phyloP scores from a whole-genome alignment of 2,329 filamentous ascomycete genomes.

The Phaeosphaeriaceae sp. region DNA sequence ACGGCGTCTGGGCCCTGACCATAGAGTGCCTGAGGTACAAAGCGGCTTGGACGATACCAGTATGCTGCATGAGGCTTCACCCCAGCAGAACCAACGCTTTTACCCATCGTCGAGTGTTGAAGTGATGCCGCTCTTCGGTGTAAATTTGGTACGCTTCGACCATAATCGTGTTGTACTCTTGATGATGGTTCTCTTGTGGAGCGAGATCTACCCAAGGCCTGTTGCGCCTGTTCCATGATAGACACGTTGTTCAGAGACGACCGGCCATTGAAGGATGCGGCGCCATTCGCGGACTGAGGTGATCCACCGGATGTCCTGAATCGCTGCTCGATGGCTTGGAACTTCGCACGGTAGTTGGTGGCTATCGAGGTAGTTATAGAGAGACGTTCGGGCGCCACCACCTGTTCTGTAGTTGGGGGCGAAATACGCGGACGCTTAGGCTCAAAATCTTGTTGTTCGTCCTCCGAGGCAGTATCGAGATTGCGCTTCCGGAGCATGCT shows the following conservation, averaged over 20 bases:
- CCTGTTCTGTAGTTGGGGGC: constrained; percentile 13
- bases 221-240: constrained; percentile 22
- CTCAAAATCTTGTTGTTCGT: constrained; percentile 26
- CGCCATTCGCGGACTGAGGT: constrained; percentile 13
- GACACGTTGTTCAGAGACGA: constrained; percentile 17
- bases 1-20: constrained; percentile 43
- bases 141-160: constrained; percentile 36
- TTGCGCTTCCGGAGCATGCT: constrained; percentile 41
- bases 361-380: constrained; percentile 16
- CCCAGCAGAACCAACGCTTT: constrained; percentile 17
- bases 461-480: constrained; percentile 34
- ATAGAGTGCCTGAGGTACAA: constrained; percentile 46
- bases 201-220: constrained; percentile 13
- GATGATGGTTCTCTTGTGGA: constrained; percentile 12
- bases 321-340: constrained; percentile 28
- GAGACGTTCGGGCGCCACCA: constrained; percentile 3
- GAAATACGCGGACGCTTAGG: constrained; percentile 31
- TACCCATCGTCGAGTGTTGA: constrained; percentile 19
- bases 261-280: constrained; percentile 12
- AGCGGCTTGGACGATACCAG: constrained; percentile 40
- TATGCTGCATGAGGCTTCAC: constrained; percentile 36
- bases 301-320: constrained; percentile 18
- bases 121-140: constrained; percentile 19
- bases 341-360: constrained; percentile 33
- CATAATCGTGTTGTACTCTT: constrained; percentile 29